Conservation (phyloP, 495 filamentous ascomycete genomes). For the Trichoderma virens region DNA sequence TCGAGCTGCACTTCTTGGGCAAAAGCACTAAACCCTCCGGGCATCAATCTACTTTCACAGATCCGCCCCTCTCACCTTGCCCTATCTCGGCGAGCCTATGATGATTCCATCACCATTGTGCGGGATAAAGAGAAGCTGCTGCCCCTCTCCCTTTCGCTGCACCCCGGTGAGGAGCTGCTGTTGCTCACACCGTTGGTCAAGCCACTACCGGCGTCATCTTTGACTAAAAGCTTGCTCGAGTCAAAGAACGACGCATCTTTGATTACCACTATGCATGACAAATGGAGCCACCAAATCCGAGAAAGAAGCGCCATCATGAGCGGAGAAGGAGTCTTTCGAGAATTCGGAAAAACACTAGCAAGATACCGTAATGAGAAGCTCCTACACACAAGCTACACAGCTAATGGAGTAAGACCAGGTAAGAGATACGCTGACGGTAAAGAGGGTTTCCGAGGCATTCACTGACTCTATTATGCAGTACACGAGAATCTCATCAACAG, state of each 20-base stretch:
- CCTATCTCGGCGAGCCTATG: constrained; percentile 75
- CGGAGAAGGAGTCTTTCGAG: constrained; percentile 79
- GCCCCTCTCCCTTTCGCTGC: constrained; percentile 67
- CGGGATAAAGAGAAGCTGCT: constrained; percentile 72
- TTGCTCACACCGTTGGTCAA: constrained; percentile 80
- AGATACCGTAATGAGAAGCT: constrained; percentile 74
- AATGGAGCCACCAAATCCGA: constrained; percentile 47
- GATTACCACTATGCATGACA: constrained; percentile 36
- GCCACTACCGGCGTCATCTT: constrained; percentile 74
- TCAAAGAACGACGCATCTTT: constrained; percentile 22
- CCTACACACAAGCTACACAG: constrained; percentile 84
- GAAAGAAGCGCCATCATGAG: constrained; percentile 60
- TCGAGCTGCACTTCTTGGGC: constrained; percentile 73
- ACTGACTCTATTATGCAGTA: constrained; percentile 31
- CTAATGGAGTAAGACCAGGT: constrained; percentile 74
- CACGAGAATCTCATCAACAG: constrained; percentile 85
- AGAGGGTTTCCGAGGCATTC: not conserved
- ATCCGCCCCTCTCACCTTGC: constrained; percentile 71
- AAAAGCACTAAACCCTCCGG: constrained; percentile 71
- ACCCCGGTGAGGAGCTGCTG: constrained; percentile 75
- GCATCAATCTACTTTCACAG: constrained; percentile 60
- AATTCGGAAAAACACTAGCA: constrained; percentile 72
- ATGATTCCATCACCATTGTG: constrained; percentile 77
- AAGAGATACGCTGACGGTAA: constrained; percentile 1
- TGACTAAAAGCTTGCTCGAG: constrained; percentile 46